phyloP scores from a whole-genome alignment of 2,329 filamentous ascomycete genomes.

The Hirsutella minnesotensis region DNA sequence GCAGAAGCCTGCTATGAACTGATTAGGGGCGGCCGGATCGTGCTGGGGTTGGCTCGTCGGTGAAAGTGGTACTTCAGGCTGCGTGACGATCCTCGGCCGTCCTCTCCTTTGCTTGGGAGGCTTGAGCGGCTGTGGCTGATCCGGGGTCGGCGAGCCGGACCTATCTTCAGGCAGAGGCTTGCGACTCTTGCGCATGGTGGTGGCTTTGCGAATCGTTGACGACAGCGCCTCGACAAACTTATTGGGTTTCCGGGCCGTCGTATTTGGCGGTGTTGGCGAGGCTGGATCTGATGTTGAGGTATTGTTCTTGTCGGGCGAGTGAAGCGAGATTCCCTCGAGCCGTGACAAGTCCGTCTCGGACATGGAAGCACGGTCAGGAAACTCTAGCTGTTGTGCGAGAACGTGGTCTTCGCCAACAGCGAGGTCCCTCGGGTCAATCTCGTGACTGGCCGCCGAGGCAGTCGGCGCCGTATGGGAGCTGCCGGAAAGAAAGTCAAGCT shows the following conservation, averaged over 20 bases:
- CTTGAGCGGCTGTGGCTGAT: conserved; percentile 15
- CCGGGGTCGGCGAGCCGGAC: conserved; percentile 16
- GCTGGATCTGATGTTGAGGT: conserved; percentile 17
- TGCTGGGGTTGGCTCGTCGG: conserved; percentile 13
- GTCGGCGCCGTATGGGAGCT: conserved; percentile 17
- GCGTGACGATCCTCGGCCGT: conserved; percentile 9
- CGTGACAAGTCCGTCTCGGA: conserved; percentile 35
- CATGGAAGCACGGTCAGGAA: conserved; percentile 25
- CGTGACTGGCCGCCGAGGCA: conserved; percentile 12
- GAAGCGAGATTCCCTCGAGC: conserved; percentile 34
- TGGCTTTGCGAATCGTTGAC: conserved; percentile 28
- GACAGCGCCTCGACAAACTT: conserved; percentile 29
- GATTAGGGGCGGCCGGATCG: conserved; percentile 11
- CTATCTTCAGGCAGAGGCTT: conserved; percentile 12
- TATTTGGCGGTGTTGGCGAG: conserved; percentile 20
- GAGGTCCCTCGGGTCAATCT: conserved; percentile 18
- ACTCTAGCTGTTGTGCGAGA: conserved; percentile 9
- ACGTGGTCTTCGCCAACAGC: conserved; percentile 9
- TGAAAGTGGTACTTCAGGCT: conserved; percentile 10
- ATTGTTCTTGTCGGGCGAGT: conserved; percentile 19
- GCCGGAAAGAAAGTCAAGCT: conserved; percentile 23
- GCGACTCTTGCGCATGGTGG: conserved; percentile 18
- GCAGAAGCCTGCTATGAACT: conserved; percentile 23
- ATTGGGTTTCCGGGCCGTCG: conserved; percentile 20
- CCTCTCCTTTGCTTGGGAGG: conserved; percentile 19